Evolutionary conservation across 495 filamentous ascomycete genomes (phyloP).

Genomic region (Wilcoxina mikolae): DNA sequence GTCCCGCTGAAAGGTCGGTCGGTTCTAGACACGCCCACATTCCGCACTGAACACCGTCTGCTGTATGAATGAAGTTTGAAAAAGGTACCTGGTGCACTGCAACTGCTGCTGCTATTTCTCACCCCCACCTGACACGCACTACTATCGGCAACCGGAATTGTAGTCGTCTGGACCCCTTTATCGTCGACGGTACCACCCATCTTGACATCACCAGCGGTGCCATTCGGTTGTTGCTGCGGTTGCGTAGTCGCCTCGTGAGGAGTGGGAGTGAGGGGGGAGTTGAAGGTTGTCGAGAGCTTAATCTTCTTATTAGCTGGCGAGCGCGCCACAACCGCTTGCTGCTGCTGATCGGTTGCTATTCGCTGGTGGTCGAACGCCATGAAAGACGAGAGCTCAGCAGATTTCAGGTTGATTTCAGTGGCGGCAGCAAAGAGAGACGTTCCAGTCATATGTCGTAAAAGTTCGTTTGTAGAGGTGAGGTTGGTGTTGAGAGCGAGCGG

Average conservation of each 20-base stretch:
- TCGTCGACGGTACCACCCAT: neutral
- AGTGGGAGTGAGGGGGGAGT: neutral
- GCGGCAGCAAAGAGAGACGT: neutral
- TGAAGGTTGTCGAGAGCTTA: neutral
- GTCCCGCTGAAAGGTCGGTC: neutral
- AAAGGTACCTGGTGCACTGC: neutral
- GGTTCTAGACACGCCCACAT: neutral
- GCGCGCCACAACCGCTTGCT: neutral
- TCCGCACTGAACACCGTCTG: neutral
- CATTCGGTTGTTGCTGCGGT: neutral
- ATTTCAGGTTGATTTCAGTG: neutral
- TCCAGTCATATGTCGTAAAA: neutral
- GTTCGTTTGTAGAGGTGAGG: neutral
- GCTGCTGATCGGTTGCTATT: neutral
- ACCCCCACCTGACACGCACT: too few species aligned
- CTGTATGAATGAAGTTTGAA: neutral
- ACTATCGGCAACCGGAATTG: neutral
- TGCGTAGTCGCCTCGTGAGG: neutral
- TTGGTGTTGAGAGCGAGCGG: neutral
- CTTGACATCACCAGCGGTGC: neutral
- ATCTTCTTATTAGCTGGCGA: slow-evolving; percentile 2
- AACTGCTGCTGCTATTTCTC: too few species aligned
- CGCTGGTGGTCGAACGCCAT: neutral
- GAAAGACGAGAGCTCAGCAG: neutral
- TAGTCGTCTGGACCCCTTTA: slow-evolving; percentile 4